Evolutionary conservation across 139 green algal genomes (phyloP), one percentile per base, ranked within the genome.

Genomic region (Diplosphaera chodatii): DNA sequence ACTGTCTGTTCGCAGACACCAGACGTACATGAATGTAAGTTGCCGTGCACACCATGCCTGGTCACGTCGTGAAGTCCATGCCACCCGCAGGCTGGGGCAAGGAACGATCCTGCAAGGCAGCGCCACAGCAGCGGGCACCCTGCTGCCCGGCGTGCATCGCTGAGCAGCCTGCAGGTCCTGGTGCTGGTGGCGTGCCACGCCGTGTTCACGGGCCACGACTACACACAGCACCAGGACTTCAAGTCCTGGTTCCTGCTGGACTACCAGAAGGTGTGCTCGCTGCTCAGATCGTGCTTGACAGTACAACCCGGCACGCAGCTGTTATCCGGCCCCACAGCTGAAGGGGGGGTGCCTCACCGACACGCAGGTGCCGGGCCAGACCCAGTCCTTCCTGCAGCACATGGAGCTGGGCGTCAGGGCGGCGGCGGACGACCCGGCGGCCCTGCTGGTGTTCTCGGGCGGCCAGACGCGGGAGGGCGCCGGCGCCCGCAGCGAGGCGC

Each of bases 331-430:
- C n/a, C n/a, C n/a, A n/a, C n/a, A n/a, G n/a, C n/a, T n/a, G n/a
- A n/a, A n/a, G n/a, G n/a, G n/a, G n/a, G n/a, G n/a, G n/a, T n/a
- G n/a, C n/a, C n/a, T n/a, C n/a, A n/a, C n/a, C n/a, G n/a, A n/a
- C n/a, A n/a, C 23, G 21, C 22, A n/a, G 23, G 55, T 63, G 55
- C 22, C 21, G 4, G 55, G 22, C 10, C 21, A 28, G 55, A n/a
- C 86, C 1, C 68, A 91, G 27, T 87, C 76, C 5, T 96, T 97
- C 34, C 32, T 97, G 59, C 75, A 95, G 64, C 91, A 97, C 76
- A 96, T 97, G 30, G 63, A 82, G 40, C 64, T 91, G 56, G 91
- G 91, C 30, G 84, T 97, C 13, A 56, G 77, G 40, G 76, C 84
- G 74, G 91, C 91, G 33, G 83, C 85, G 2, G 40, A 63, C 25